Conservation (phyloP, 306 rosid genomes). For the Hippophae tibetana region DNA sequence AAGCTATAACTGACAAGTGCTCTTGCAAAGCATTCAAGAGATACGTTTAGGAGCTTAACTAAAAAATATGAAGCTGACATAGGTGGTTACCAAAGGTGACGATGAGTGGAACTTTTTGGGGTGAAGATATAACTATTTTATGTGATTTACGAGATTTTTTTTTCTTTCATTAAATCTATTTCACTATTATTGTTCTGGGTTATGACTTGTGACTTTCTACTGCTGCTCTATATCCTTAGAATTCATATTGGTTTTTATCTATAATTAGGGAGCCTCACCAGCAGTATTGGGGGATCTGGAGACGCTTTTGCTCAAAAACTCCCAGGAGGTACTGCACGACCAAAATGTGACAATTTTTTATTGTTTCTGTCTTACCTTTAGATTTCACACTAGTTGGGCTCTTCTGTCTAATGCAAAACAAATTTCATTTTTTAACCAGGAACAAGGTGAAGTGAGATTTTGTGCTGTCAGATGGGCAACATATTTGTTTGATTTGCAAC, state of each 20-base stretch:
- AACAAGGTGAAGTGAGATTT: constrained; percentile 81
- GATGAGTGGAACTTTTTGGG: too few relatives aligned
- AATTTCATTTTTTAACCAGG: constrained; percentile 43
- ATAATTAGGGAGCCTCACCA: constrained; percentile 60
- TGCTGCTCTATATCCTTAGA: constrained; percentile 8
- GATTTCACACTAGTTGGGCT: too few relatives aligned
- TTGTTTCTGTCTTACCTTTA: too few relatives aligned
- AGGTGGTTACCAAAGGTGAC: too few relatives aligned
- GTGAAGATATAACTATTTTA: too few relatives aligned
- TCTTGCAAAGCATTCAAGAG: too few relatives aligned
- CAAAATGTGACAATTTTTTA: too few relatives aligned
- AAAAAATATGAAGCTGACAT: too few relatives aligned
- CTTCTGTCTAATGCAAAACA: neutral
- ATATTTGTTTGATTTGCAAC: constrained; percentile 63
- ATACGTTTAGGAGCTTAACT: too few relatives aligned
- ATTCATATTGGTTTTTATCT: constrained; percentile 22
- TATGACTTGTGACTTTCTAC: neutral
- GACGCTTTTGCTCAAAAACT: constrained; percentile 54
- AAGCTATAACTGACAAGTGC: neutral
- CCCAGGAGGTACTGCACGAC: constrained; percentile 52
- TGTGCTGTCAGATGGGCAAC: constrained; percentile 93
- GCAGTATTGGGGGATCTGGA: constrained; percentile 71
- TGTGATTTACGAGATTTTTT: too few relatives aligned
- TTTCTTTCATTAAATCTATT: too few relatives aligned
- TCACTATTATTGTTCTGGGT: neutral